These are phyloP conservation scores for Alternaria novae-zelandiae DNA, from an alignment of 2,329 filamentous ascomycete species.

Conservation along the genomic window DNA sequence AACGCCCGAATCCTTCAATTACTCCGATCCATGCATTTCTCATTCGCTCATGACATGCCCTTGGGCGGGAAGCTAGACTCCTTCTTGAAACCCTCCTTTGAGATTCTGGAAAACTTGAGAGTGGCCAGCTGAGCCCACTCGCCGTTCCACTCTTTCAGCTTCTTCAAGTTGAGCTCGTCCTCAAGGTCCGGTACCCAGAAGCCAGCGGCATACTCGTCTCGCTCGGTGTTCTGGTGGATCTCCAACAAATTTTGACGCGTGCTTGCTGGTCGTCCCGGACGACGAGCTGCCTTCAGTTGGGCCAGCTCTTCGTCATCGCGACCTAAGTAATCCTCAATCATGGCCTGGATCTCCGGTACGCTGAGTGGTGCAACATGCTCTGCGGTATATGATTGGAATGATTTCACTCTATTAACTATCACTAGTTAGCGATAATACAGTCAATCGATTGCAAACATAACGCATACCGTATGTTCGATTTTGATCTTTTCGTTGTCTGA, in stretches of 20 bases:
- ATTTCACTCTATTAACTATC: slow-evolving; percentile 70
- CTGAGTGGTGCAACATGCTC: slow-evolving; percentile 58
- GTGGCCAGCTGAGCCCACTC: slow-evolving; percentile 81
- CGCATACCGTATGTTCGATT: slow-evolving; percentile 74
- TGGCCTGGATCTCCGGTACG: slow-evolving; percentile 61
- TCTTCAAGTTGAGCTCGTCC: slow-evolving; percentile 67
- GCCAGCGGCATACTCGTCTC: slow-evolving; percentile 81
- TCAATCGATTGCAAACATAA: neutral
- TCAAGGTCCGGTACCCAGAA: slow-evolving; percentile 87
- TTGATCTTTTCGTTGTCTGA: slow-evolving; percentile 71
- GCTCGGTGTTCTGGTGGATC: slow-evolving; percentile 71
- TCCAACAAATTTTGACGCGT: slow-evolving; percentile 78
- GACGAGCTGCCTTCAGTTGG: slow-evolving; percentile 69
- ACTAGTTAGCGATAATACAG: neutral
- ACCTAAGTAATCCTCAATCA: slow-evolving; percentile 57
- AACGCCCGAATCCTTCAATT: neutral
- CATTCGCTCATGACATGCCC: slow-evolving; percentile 40
- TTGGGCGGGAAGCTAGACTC: slow-evolving; percentile 80
- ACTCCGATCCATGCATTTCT: neutral
- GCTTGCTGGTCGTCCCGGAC: slow-evolving; percentile 79
- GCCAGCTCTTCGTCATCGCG: slow-evolving; percentile 75
- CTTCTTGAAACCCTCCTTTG: slow-evolving; percentile 67
- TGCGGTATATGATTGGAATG: slow-evolving; percentile 72
- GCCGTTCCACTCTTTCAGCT: slow-evolving; percentile 78
- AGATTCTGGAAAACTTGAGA: slow-evolving; percentile 78